A percentile compares a stretch with the other conserved stretches of the same genome.
These are phyloP conservation scores for Ustilago shanxiensis DNA, from an alignment of 1,284 basidiomycete genomes.

Conservation along the genomic window DNA sequence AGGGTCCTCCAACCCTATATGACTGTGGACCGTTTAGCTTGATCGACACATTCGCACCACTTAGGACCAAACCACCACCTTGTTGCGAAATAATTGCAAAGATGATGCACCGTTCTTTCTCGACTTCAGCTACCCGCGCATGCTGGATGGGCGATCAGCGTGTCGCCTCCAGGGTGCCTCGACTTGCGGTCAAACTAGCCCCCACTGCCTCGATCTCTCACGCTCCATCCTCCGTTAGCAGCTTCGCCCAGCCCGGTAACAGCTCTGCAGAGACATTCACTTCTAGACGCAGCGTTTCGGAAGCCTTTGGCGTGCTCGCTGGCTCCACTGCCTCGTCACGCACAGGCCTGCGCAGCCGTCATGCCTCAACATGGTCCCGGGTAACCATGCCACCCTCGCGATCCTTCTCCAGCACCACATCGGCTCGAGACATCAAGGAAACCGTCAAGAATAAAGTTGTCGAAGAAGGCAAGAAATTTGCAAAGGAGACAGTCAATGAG, in stretches of 20 bases:
- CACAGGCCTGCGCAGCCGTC: constrained; percentile 27
- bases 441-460: constrained; percentile 26
- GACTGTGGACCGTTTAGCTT: background rate
- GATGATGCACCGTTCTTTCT: constrained; percentile 33
- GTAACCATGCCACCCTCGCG: background rate
- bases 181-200: constrained; percentile 24
- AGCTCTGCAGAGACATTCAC: constrained; percentile 8
- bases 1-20: background rate
- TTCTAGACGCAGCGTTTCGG: constrained; percentile 28
- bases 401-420: constrained; percentile 14
- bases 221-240: background rate
- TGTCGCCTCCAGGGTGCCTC: constrained; percentile 40
- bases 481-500: constrained; percentile 20
- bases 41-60: no score
- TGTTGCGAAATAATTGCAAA: background rate
- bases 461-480: constrained; percentile 43
- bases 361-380: constrained; percentile 27
- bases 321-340: constrained; percentile 33
- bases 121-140: constrained; percentile 17
- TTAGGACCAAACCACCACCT: background rate
- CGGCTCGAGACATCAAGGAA: constrained; percentile 25
- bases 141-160: constrained; percentile 41
- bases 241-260: background rate
- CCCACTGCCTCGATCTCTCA: background rate
- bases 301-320: constrained; percentile 36